These are phyloP conservation scores for Naganishia antarctica DNA, from an alignment of 768 basidiomycete species.

Conservation along the genomic window DNA sequence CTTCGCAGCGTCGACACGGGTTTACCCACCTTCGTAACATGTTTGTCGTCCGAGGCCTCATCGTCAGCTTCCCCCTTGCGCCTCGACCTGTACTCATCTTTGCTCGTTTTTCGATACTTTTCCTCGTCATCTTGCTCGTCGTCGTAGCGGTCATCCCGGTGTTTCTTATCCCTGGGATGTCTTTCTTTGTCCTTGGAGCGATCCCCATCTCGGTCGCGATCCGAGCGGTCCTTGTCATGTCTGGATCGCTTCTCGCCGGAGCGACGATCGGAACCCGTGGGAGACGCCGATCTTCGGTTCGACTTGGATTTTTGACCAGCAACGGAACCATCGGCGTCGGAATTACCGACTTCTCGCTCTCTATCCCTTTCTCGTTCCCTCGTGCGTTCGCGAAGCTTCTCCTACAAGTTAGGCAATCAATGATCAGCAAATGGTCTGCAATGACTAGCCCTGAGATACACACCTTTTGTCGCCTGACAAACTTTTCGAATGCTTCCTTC, in stretches of 20 bases:
- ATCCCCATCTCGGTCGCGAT: slow-evolving; percentile 29
- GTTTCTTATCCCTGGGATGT: slow-evolving; percentile 8
- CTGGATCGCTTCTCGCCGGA: slow-evolving; percentile 27
- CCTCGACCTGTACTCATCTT: slow-evolving; percentile 27
- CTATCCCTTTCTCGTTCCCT: slow-evolving; percentile 51
- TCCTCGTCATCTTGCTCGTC: slow-evolving; percentile 21
- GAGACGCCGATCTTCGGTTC: slow-evolving; percentile 35
- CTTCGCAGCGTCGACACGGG: too few species aligned
- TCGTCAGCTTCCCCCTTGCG: slow-evolving; percentile 22
- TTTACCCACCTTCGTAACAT: slow-evolving; percentile 25
- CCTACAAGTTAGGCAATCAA: slow-evolving; percentile 28
- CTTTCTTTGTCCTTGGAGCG: slow-evolving; percentile 18
- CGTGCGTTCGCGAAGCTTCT: slow-evolving; percentile 50
- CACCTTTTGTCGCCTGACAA: slow-evolving; percentile 80
- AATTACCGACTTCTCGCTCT: slow-evolving; percentile 40
- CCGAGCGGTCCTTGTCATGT: slow-evolving; percentile 29
- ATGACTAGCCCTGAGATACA: slow-evolving; percentile 32
- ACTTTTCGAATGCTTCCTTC: slow-evolving; percentile 77
- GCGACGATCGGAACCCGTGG: slow-evolving; percentile 19
- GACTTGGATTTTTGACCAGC: slow-evolving; percentile 17
- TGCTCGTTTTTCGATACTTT: slow-evolving; percentile 19
- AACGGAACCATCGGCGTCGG: slow-evolving; percentile 31
- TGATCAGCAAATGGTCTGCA: slow-evolving; percentile 32
- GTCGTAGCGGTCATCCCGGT: slow-evolving; percentile 13
- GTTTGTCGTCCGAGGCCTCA: background rate